A percentile compares a stretch with the other conserved stretches of the same genome.
These are phyloP conservation scores for Hylodesmum podocarpum DNA, from an alignment of 306 rosid genomes.

Conservation along the genomic window DNA sequence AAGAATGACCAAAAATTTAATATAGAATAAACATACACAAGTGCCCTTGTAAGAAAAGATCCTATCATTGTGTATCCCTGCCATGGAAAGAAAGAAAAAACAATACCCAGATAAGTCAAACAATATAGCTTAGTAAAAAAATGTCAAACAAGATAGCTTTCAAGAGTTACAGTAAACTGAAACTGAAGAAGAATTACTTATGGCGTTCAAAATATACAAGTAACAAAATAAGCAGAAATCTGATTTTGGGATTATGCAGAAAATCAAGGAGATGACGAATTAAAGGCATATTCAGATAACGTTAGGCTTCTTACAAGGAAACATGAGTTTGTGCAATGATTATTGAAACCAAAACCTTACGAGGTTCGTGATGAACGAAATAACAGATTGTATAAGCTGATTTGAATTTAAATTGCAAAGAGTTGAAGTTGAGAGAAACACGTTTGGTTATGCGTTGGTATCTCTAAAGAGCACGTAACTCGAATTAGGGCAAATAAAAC, in stretches of 20 bases:
- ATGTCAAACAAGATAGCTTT: slow-evolving; percentile 19
- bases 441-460: not conserved
- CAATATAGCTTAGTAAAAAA: slow-evolving; percentile 16
- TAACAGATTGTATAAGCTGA: not conserved
- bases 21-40: slow-evolving; percentile 58
- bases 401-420: not conserved
- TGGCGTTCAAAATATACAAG: not conserved
- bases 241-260: not conserved
- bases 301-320: not conserved
- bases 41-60: slow-evolving; percentile 80
- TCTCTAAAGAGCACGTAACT: not conserved
- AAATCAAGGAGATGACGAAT: not conserved
- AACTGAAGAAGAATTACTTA: not conserved
- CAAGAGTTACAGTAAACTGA: slow-evolving; percentile 4
- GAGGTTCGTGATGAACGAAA: not conserved
- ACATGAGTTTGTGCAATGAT: not conserved
- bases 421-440: not conserved
- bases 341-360: slow-evolving; percentile 1
- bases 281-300: not conserved
- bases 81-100: slow-evolving; percentile 19
- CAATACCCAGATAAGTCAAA: slow-evolving; percentile 28
- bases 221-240: not conserved
- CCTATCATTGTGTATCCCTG: slow-evolving; percentile 80
- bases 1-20: slow-evolving; percentile 1
- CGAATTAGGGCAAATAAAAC: not conserved